A percentile compares a stretch with the other conserved stretches of the same genome.
Evolutionary conservation across 768 basidiomycete species (phyloP).

Genomic region (Leccinellum luteum): DNA sequence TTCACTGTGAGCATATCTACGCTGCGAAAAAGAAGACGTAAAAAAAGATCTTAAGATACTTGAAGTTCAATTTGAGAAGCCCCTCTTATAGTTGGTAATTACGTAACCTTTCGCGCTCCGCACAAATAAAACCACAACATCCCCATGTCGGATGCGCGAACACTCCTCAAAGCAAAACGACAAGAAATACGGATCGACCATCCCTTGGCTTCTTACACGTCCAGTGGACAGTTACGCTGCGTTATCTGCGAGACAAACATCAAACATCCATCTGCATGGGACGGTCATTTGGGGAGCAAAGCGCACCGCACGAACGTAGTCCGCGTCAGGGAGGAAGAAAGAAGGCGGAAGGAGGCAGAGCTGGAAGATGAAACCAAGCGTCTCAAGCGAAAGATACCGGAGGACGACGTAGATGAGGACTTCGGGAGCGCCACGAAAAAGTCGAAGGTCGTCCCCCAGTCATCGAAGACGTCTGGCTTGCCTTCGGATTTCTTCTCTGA

Average conservation of each 20-base stretch:
- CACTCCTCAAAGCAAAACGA: constrained; percentile 80
- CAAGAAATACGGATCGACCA: constrained; percentile 72
- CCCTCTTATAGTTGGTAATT: too few species aligned
- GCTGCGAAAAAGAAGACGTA: too few species aligned
- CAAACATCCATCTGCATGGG: constrained; percentile 83
- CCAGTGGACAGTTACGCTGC: constrained; percentile 69
- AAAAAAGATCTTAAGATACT: too few species aligned
- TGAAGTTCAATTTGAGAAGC: too few species aligned
- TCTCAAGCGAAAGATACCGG: constrained; percentile 34
- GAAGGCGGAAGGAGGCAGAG: constrained; percentile 36
- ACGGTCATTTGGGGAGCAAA: constrained; percentile 83
- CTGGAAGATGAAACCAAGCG: constrained; percentile 35
- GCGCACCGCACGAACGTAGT: constrained; percentile 66
- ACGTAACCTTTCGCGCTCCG: background rate
- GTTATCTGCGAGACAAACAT: constrained; percentile 57
- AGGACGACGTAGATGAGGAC: constrained; percentile 27
- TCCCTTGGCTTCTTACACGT: constrained; percentile 67
- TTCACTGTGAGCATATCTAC: background rate
- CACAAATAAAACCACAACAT: background rate
- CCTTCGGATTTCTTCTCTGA: constrained; percentile 84
- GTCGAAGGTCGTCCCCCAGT: constrained; percentile 23
- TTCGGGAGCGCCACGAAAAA: constrained; percentile 27
- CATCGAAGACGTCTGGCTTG: constrained; percentile 32
- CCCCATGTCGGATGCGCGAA: constrained; percentile 74
- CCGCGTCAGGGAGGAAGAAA: constrained; percentile 56